Conservation (phyloP, 768 basidiomycete genomes). For the Termitomyces heimii region DNA sequence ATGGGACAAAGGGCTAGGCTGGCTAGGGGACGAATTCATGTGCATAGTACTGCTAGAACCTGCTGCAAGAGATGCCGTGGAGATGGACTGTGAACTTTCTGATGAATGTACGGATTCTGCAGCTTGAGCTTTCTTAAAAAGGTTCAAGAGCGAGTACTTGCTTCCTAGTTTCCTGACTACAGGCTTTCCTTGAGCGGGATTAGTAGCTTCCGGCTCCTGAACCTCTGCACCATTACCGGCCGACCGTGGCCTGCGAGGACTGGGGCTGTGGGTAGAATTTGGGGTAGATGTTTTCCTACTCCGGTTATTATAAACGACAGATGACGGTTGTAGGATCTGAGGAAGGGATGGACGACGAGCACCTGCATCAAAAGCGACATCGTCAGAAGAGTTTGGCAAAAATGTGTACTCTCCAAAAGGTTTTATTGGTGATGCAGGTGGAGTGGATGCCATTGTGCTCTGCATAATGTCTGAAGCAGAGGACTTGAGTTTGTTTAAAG, state of each 20-base stretch:
- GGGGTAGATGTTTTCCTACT: constrained; percentile 30
- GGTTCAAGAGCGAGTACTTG: constrained; percentile 69
- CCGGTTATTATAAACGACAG: constrained; percentile 20
- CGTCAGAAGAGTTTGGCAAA: constrained; percentile 27
- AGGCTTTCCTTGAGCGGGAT: constrained; percentile 26
- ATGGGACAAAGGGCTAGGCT: constrained; percentile 16
- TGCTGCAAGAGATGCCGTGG: constrained; percentile 10
- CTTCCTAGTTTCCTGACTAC: constrained; percentile 46
- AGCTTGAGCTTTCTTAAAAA: constrained; percentile 60
- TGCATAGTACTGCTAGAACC: constrained; percentile 20
- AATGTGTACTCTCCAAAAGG: constrained; percentile 44
- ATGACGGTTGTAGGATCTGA: constrained; percentile 36
- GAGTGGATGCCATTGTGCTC: constrained; percentile 22
- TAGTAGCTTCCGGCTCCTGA: constrained; percentile 16
- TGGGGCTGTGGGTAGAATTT: constrained; percentile 19
- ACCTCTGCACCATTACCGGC: constrained; percentile 63
- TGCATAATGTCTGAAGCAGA: constrained; percentile 19
- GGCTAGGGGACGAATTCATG: constrained; percentile 17
- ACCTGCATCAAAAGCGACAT: constrained; percentile 25
- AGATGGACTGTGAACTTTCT: constrained; percentile 14
- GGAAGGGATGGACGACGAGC: constrained; percentile 69
- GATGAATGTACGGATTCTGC: constrained; percentile 20
- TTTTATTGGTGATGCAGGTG: constrained; percentile 33
- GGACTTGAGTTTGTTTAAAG: constrained; percentile 47
- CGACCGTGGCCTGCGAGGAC: constrained; percentile 58